Conservation (phyloP, 805 yeast genomes). For the Metschnikowia peoriensis region DNA sequence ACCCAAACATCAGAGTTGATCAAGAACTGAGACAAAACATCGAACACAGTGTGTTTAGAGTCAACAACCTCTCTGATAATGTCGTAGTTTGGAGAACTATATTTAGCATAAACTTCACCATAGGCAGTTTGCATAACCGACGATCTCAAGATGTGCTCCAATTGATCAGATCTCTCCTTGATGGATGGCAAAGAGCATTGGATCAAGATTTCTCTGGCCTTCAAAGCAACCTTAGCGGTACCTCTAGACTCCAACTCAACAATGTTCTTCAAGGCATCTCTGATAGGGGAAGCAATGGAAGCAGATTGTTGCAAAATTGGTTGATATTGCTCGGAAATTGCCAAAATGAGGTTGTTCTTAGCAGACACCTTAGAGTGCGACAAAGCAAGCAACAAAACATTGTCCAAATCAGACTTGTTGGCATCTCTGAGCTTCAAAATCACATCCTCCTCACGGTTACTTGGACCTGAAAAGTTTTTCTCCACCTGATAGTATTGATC, state of each 20-base stretch:
- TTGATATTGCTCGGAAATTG: conserved; percentile 79
- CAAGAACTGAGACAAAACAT: conserved; percentile 90
- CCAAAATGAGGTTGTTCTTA: conserved; percentile 84
- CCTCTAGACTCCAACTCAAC: conserved; percentile 89
- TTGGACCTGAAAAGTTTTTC: conserved; percentile 70
- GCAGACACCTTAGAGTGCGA: conserved; percentile 94
- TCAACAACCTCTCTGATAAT: conserved; percentile 90
- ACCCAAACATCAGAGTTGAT: conserved; percentile 81
- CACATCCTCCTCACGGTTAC: conserved; percentile 83
- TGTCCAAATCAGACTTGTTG: conserved; percentile 68
- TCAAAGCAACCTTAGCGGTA: conserved; percentile 89
- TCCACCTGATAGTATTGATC: conserved; percentile 77
- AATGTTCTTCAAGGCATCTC: conserved; percentile 69
- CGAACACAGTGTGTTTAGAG: conserved; percentile 94
- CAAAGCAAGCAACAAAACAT: conserved; percentile 69
- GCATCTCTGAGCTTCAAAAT: conserved; percentile 85
- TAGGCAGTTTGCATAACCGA: conserved; percentile 87
- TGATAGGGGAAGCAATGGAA: conserved; percentile 59
- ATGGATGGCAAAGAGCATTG: conserved; percentile 97
- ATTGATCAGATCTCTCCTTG: conserved; percentile 93
- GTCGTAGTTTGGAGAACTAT: conserved; percentile 77
- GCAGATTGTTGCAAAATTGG: conserved; percentile 73
- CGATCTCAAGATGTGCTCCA: conserved; percentile 90
- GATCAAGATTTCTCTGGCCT: conserved; percentile 93
- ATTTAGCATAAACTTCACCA: conserved; percentile 76